Percentiles rank a stretch among this genome's conserved stretches.
These are phyloP conservation scores for Tagetes erecta DNA, from an alignment of 129 eudicot species.

Conservation along the genomic window DNA sequence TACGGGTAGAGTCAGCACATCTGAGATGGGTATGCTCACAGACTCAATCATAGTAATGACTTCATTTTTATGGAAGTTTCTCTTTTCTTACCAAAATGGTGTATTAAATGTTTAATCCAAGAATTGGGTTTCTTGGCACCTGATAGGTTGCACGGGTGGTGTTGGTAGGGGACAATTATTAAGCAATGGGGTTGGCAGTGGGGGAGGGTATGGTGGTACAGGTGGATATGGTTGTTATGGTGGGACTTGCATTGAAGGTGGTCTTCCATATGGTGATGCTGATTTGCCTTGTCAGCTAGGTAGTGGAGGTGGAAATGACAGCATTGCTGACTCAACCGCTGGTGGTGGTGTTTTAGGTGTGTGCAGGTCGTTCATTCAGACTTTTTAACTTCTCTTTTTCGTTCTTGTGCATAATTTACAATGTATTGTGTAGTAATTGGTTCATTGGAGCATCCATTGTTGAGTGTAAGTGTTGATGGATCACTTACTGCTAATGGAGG, in stretches of 20 bases:
- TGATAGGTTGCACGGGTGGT: slow-evolving; percentile 82
- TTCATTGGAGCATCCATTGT: slow-evolving; percentile 74
- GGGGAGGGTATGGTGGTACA: slow-evolving; percentile 94
- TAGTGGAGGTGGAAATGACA: slow-evolving; percentile 94
- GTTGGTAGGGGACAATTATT: slow-evolving; percentile 67
- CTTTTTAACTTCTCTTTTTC: neutral
- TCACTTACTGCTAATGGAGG: slow-evolving; percentile 76
- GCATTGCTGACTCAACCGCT: slow-evolving; percentile 60
- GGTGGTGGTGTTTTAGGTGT: slow-evolving; percentile 91
- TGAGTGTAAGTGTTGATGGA: slow-evolving; percentile 67
- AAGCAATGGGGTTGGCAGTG: slow-evolving; percentile 71
- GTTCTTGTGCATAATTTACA: neutral
- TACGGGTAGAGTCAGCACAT: slow-evolving; percentile 76
- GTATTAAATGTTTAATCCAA: no score
- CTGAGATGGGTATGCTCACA: slow-evolving; percentile 69
- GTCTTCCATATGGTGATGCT: slow-evolving; percentile 72
- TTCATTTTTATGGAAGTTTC: neutral
- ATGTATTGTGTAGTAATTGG: slow-evolving; percentile 65
- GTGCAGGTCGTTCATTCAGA: slow-evolving; percentile 22
- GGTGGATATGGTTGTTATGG: slow-evolving; percentile 80
- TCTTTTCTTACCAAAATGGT: slow-evolving; percentile 1
- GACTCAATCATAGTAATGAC: neutral
- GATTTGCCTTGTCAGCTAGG: slow-evolving; percentile 88
- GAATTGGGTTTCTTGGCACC: neutral
- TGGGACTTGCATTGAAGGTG: slow-evolving; percentile 68